Percentiles rank a stretch among this genome's conserved stretches.
These are phyloP conservation scores for Metschnikowia kofuensis DNA, from an alignment of 805 yeast species.

Conservation along the genomic window DNA sequence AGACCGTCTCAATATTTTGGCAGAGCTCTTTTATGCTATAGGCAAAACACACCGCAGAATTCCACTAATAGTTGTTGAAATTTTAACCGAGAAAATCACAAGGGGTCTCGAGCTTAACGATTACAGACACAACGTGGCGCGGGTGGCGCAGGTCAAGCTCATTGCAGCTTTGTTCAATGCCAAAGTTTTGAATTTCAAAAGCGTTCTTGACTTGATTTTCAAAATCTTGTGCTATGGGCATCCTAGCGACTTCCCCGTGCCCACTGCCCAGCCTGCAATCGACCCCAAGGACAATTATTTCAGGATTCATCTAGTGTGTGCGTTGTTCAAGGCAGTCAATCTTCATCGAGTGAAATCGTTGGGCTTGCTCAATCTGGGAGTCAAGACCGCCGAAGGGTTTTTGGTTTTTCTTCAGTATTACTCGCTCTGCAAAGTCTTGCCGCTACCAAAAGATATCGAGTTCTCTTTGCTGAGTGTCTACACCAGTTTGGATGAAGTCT, in stretches of 20 bases:
- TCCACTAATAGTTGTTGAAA: conserved; percentile 52
- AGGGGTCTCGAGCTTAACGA: conserved; percentile 66
- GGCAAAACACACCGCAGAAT: conserved; percentile 37
- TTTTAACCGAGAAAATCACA: conserved; percentile 58
- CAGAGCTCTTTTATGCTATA: conserved; percentile 40
- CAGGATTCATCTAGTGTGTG: conserved; percentile 54
- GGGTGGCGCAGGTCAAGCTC: conserved; percentile 61
- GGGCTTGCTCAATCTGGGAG: conserved; percentile 8
- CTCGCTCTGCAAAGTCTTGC: conserved; percentile 54
- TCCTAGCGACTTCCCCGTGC: conserved; percentile 51
- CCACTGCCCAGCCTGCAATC: conserved; percentile 44
- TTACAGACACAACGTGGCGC: conserved; percentile 53
- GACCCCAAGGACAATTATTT: conserved; percentile 72
- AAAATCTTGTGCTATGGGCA: conserved; percentile 65
- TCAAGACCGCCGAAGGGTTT: conserved; percentile 29
- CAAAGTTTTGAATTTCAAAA: conserved; percentile 43
- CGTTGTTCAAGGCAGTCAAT: conserved; percentile 22
- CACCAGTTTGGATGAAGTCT: conserved; percentile 24
- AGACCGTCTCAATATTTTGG: conserved; percentile 50
- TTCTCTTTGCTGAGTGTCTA: conserved; percentile 50
- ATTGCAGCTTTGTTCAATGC: conserved; percentile 55
- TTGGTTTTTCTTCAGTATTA: conserved; percentile 71
- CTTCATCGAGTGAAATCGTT: conserved; percentile 6
- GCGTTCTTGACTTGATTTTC: conserved; percentile 51
- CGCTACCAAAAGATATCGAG: conserved; percentile 61